Conservation (phyloP, 768 basidiomycete species). For the Pulveroboletus ravenelii region DNA sequence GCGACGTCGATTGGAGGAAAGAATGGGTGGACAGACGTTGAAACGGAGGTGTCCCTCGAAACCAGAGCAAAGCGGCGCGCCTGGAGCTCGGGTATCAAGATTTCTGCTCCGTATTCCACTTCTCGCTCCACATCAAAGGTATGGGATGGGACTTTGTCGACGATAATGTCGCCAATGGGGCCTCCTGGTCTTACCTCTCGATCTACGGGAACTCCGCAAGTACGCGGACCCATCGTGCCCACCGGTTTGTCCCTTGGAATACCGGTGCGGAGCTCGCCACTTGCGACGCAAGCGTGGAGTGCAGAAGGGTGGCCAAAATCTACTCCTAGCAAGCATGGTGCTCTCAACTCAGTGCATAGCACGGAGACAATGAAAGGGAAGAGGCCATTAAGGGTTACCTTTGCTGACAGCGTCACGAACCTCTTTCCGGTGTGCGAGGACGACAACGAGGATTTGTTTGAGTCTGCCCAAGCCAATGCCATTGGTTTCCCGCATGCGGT, state of each 20-base stretch:
- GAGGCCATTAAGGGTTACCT: conserved; percentile 14
- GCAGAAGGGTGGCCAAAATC: conserved; percentile 34
- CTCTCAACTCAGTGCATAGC: conserved; percentile 11
- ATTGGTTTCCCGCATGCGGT: conserved; percentile 22
- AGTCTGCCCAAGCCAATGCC: conserved; percentile 5
- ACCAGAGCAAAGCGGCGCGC: conserved; percentile 58
- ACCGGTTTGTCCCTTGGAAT: conserved; percentile 44
- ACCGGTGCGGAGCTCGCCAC: conserved; percentile 48
- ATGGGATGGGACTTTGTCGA: conserved; percentile 15
- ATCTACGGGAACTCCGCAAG: background rate
- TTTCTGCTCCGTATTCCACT: conserved; percentile 27
- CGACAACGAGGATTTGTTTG: conserved; percentile 33
- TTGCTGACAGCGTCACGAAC: conserved; percentile 17
- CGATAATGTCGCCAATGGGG: background rate
- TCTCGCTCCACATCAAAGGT: conserved; percentile 2
- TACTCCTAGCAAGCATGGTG: conserved; percentile 14
- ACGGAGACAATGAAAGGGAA: conserved; percentile 13
- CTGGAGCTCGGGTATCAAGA: conserved; percentile 54
- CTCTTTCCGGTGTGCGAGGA: conserved; percentile 31
- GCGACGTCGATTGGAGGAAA: conserved; percentile 16
- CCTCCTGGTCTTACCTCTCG: conserved; percentile 22
- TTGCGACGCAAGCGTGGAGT: conserved; percentile 38
- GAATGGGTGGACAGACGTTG: conserved; percentile 26
- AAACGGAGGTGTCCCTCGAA: conserved; percentile 41
- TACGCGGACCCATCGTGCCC: conserved; percentile 23